Percentiles rank a stretch among this genome's conserved stretches.
phyloP scores from a whole-genome alignment of 495 filamentous ascomycete genomes.

The Neurospora sp. region DNA sequence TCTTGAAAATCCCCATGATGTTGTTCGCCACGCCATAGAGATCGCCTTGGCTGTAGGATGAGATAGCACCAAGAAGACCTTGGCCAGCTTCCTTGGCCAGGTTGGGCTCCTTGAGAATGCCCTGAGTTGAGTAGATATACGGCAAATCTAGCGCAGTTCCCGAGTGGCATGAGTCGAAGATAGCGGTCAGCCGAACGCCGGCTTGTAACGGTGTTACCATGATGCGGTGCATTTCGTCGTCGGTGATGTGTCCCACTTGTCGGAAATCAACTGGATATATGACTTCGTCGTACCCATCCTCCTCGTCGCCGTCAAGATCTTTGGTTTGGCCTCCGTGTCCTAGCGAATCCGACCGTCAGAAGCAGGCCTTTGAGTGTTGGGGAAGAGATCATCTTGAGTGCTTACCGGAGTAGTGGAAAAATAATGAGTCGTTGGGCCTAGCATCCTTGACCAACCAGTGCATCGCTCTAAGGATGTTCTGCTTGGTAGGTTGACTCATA shows the following conservation, averaged over 20 bases:
- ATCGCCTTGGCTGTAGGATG: slow-evolving; percentile 83
- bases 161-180: slow-evolving; percentile 99
- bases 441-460: slow-evolving; percentile 98
- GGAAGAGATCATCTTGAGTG: background rate
- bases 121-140: slow-evolving; percentile 92
- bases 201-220: slow-evolving; percentile 77
- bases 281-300: slow-evolving; percentile 94
- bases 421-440: slow-evolving; percentile 85
- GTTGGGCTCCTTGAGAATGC: slow-evolving; percentile 96
- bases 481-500: slow-evolving; percentile 93
- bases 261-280: slow-evolving; percentile 97
- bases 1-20: slow-evolving; percentile 84
- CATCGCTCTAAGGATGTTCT: slow-evolving; percentile 94
- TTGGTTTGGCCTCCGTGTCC: slow-evolving; percentile 96
- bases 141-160: slow-evolving; percentile 92
- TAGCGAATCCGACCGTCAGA: slow-evolving; percentile 22
- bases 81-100: slow-evolving; percentile 95
- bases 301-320: slow-evolving; percentile 88
- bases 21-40: slow-evolving; percentile 71
- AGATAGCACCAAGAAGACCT: slow-evolving; percentile 81
- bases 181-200: slow-evolving; percentile 88
- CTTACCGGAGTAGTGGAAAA: slow-evolving; percentile 96
- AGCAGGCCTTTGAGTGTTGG: background rate
- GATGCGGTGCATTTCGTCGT: slow-evolving; percentile 97
- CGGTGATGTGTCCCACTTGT: slow-evolving; percentile 82